Percentiles rank a stretch among this genome's conserved stretches.
Evolutionary conservation across 2,329 filamentous ascomycete genomes (phyloP).

Genomic region (Raffaelea arxii): DNA sequence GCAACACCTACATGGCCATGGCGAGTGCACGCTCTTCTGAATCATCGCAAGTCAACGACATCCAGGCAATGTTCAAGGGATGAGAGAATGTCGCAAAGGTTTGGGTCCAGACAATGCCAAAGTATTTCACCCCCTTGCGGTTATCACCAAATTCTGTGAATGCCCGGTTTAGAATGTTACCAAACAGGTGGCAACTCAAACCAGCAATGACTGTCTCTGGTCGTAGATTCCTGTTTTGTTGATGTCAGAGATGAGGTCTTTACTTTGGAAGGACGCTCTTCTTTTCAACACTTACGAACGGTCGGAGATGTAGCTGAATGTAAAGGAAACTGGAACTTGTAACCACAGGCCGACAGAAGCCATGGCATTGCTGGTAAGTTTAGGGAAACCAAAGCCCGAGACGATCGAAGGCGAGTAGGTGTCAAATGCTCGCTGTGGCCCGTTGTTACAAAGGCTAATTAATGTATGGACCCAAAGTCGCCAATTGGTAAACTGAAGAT

Average conservation of each 20-base stretch:
- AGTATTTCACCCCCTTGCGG: not conserved
- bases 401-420: conserved; percentile 41
- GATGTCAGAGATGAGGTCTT: too few relatives aligned
- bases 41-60: not conserved
- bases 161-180: not conserved
- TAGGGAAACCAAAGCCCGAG: conserved; percentile 38
- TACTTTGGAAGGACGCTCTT: too few relatives aligned
- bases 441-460: not conserved
- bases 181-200: not conserved
- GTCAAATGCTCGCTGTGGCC: not conserved
- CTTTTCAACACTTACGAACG: not conserved
- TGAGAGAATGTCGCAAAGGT: not conserved
- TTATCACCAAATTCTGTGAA: not conserved
- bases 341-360: conserved; percentile 46
- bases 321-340: not conserved
- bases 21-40: not conserved
- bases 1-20: too few relatives aligned
- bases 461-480: not conserved
- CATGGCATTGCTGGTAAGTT: conserved; percentile 40
- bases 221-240: not conserved
- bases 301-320: not conserved
- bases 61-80: not conserved
- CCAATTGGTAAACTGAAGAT: not conserved
- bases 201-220: not conserved
- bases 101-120: not conserved